phyloP scores from a whole-genome alignment of 331 rosid genomes.

The Cydonia oblonga region DNA sequence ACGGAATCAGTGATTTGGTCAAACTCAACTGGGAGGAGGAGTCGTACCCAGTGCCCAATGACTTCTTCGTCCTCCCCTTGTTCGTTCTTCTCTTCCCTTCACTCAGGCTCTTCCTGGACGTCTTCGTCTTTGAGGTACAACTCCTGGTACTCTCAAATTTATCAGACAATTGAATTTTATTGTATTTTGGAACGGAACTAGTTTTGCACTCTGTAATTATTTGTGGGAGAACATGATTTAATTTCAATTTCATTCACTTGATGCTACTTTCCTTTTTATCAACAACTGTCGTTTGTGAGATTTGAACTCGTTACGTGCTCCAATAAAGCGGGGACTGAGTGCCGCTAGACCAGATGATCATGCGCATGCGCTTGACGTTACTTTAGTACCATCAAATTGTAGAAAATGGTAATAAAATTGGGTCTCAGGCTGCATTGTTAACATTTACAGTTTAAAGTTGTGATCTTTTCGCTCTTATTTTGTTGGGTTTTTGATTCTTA shows the following conservation, averaged over 20 bases:
- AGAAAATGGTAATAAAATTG: not conserved
- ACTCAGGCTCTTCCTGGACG: constrained; percentile 61
- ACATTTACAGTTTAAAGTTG: not conserved
- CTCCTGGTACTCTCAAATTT: not conserved
- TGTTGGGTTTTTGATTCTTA: not conserved
- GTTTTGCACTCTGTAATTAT: not conserved
- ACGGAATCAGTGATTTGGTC: constrained; percentile 4
- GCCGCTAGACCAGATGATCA: not conserved
- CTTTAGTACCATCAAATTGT: not conserved
- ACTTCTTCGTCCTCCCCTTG: constrained; percentile 54
- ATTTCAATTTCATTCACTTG: not conserved
- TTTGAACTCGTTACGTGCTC: not conserved
- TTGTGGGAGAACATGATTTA: not conserved
- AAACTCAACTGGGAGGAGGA: constrained; percentile 47
- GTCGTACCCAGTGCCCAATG: constrained; percentile 50
- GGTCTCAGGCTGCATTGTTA: not conserved
- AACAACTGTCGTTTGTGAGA: not conserved
- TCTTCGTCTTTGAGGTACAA: constrained; percentile 63
- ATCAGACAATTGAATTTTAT: not conserved
- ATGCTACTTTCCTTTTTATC: not conserved
- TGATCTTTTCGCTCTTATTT: not conserved
- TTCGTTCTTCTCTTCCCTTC: constrained; percentile 66
- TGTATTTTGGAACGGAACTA: not conserved
- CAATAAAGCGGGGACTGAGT: too few relatives aligned
- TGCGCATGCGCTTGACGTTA: not conserved